phyloP scores from a whole-genome alignment of 2,329 filamentous ascomycete genomes.

The Colletotrichum australisinense region DNA sequence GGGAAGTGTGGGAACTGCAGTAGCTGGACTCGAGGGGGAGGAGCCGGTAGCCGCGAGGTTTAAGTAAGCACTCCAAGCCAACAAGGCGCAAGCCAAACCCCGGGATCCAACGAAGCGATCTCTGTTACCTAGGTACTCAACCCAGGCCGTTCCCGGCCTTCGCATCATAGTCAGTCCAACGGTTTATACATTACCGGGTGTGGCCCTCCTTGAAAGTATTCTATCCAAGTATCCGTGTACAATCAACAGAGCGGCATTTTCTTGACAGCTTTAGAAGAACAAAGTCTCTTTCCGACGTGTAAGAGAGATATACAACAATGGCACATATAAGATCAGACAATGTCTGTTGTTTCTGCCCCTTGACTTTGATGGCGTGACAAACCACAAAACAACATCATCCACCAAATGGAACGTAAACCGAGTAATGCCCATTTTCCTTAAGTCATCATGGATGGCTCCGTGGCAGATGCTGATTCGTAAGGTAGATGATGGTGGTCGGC shows the following conservation, averaged over 20 bases:
- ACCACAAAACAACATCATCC: too few relatives aligned
- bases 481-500: too few relatives aligned
- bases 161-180: neutral
- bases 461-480: neutral
- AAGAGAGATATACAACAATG: too few relatives aligned
- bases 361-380: neutral
- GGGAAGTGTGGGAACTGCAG: neutral
- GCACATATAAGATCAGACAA: too few relatives aligned
- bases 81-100: neutral
- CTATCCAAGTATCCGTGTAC: neutral
- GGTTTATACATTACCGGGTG: neutral
- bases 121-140: neutral
- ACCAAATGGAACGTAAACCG: too few relatives aligned
- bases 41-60: constrained; percentile 17
- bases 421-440: neutral
- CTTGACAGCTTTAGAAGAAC: neutral
- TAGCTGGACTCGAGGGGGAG: neutral
- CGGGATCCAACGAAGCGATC: neutral
- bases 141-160: constrained; percentile 22
- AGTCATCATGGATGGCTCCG: neutral
- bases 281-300: too few relatives aligned
- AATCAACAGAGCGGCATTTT: neutral
- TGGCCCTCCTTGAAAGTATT: too few relatives aligned
- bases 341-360: too few relatives aligned
- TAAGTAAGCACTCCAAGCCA: neutral